These are phyloP conservation scores for Sordaria brevicollis DNA, from an alignment of 495 filamentous ascomycete genomes.

Conservation along the genomic window DNA sequence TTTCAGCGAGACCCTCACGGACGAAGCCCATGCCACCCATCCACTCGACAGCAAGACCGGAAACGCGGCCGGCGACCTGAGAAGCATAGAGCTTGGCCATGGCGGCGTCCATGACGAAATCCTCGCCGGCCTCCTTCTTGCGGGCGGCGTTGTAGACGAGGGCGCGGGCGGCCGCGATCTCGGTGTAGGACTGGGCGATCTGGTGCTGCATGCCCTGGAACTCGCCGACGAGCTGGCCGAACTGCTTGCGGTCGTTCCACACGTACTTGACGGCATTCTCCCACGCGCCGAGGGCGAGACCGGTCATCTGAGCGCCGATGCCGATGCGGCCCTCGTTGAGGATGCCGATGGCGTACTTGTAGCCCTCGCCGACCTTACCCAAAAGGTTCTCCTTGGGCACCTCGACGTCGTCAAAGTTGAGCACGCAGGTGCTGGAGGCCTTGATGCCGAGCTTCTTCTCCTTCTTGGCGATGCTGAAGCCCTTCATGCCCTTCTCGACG, in stretches of 20 bases:
- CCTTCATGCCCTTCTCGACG: conserved; percentile 78
- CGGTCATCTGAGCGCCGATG: conserved; percentile 98
- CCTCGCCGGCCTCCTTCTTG: conserved; percentile 94
- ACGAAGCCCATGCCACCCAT: conserved; percentile 99
- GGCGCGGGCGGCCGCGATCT: conserved; percentile 82
- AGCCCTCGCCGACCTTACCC: conserved; percentile 80
- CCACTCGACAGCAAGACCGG: conserved; percentile 87
- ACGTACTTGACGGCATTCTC: conserved; percentile 82
- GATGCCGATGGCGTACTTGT: conserved; percentile 95
- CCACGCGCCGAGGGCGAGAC: conserved; percentile 86
- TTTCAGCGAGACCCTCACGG: conserved; percentile 92
- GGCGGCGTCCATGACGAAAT: conserved; percentile 90
- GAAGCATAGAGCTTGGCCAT: conserved; percentile 97
- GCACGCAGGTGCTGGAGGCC: conserved; percentile 88
- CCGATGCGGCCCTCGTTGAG: conserved; percentile 97
- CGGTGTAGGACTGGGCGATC: conserved; percentile 89
- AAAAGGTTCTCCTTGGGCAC: conserved; percentile 79
- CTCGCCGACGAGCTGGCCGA: conserved; percentile 81
- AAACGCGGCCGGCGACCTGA: conserved; percentile 84
- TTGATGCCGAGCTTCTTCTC: conserved; percentile 98
- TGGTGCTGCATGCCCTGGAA: conserved; percentile 99
- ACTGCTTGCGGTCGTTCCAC: conserved; percentile 98
- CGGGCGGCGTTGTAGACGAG: conserved; percentile 94
- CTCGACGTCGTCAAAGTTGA: conserved; percentile 96
- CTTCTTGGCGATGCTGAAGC: conserved; percentile 96